Percentiles rank a stretch among this genome's conserved stretches.
Evolutionary conservation across 202 grass and related monocot genomes (phyloP).

Genomic region (Carex arenaria): DNA sequence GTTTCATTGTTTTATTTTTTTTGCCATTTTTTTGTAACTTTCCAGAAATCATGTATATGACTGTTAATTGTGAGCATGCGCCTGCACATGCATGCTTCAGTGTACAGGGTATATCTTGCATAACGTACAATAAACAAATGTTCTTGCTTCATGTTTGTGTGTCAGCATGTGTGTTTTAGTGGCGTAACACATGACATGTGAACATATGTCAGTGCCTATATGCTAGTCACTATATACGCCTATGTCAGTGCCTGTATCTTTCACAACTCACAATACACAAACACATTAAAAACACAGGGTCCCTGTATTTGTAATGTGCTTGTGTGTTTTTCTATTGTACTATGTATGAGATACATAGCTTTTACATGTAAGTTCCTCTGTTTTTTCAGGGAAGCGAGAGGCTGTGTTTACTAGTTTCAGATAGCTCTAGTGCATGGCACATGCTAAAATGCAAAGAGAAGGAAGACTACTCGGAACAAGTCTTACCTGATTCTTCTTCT

Average conservation of each 20-base stretch:
- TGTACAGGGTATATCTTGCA: neutral
- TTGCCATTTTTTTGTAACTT: neutral
- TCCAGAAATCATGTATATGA: neutral
- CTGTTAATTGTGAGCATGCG: neutral
- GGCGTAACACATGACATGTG: neutral
- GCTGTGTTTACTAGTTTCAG: conserved; percentile 68
- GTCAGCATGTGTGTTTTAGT: neutral
- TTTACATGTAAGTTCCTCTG: conserved; percentile 22
- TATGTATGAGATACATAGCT: neutral
- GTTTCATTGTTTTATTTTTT: neutral
- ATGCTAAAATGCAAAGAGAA: conserved; percentile 32
- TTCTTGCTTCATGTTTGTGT: neutral
- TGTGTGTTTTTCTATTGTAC: neutral
- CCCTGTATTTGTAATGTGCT: neutral
- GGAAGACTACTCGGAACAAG: conserved; percentile 18
- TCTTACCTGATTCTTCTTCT: neutral
- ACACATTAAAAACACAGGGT: neutral
- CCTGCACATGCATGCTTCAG: neutral
- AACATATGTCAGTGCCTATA: neutral
- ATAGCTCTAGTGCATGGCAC: conserved; percentile 42
- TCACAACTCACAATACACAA: neutral
- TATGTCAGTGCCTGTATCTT: neutral
- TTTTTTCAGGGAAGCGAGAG: conserved; percentile 86
- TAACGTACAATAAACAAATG: no score
- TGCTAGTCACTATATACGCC: neutral